Conservation (phyloP, 164 flowering plant genomes). For the Dillenia suffruticosa region DNA sequence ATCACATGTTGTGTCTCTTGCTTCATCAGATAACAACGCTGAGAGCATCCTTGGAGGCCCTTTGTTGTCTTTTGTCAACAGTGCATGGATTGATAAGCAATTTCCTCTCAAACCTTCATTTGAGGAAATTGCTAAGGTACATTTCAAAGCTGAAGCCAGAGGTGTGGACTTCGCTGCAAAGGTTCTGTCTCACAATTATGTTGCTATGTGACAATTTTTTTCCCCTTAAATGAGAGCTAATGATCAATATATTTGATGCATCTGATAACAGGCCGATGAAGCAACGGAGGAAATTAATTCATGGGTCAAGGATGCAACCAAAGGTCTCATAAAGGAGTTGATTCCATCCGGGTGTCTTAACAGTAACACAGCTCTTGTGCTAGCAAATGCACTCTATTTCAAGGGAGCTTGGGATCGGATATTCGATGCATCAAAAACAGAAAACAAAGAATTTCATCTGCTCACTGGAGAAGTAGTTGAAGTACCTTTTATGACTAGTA, state of each 20-base stretch:
- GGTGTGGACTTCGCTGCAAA: conserved; percentile 21
- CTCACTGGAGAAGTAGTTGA: conserved; percentile 12
- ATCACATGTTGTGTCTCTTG: conserved; percentile 12
- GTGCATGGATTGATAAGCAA: conserved; percentile 25
- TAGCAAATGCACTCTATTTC: conserved; percentile 26
- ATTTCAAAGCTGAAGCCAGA: conserved; percentile 12
- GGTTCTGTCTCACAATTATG: conserved; percentile 3
- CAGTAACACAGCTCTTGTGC: not conserved
- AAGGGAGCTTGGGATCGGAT: conserved; percentile 17
- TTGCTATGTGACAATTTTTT: too few relatives aligned
- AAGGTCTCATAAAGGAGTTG: conserved; percentile 15
- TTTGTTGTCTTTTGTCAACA: conserved; percentile 18
- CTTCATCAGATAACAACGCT: conserved; percentile 3
- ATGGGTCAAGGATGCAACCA: conserved; percentile 16
- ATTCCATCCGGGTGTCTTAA: conserved; percentile 8
- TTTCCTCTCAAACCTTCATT: conserved; percentile 22
- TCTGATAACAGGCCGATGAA: not conserved
- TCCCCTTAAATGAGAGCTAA: not conserved
- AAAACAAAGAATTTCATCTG: conserved; percentile 18
- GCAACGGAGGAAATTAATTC: conserved; percentile 8
- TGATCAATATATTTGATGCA: not conserved
- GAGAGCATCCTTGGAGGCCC: conserved; percentile 17
- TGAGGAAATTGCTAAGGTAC: conserved; percentile 4
- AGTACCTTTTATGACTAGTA: conserved; percentile 28
- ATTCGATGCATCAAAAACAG: conserved; percentile 11